Percentiles rank a stretch among this genome's conserved stretches.
phyloP scores from a whole-genome alignment of 2,329 filamentous ascomycete genomes.

The Ampelomyces quisqualis region DNA sequence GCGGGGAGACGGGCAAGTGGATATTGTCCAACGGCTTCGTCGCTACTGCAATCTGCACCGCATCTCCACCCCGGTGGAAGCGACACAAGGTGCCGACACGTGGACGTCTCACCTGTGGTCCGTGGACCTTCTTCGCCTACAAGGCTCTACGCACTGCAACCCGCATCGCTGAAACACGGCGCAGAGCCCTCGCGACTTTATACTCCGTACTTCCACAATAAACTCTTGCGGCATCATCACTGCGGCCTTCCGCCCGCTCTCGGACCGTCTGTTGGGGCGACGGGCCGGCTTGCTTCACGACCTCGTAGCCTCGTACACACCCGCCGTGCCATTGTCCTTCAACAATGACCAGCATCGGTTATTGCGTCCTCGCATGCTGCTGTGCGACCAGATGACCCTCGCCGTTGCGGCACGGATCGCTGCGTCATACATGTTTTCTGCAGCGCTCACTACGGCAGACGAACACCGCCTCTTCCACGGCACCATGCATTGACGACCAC shows the following conservation, averaged over 20 bases:
- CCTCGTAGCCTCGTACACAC: too few relatives aligned
- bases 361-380: conserved; percentile 12
- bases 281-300: conserved; percentile 17
- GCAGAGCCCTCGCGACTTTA: conserved; percentile 14
- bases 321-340: too few relatives aligned
- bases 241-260: conserved; percentile 5
- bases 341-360: too few relatives aligned
- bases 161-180: conserved; percentile 19
- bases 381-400: not conserved
- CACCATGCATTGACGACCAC: too few relatives aligned
- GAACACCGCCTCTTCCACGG: not conserved
- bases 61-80: conserved; percentile 40
- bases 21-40: conserved; percentile 30
- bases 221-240: too few relatives aligned
- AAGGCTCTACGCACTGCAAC: conserved; percentile 29
- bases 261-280: conserved; percentile 19
- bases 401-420: not conserved
- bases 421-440: not conserved
- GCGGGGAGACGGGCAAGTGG: conserved; percentile 44
- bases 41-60: conserved; percentile 42
- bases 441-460: not conserved
- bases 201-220: too few relatives aligned
- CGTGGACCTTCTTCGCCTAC: too few relatives aligned
- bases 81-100: conserved; percentile 43
- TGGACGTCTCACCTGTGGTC: conserved; percentile 32